Conservation (phyloP, 2,329 filamentous ascomycete genomes). For the Ophiostoma quercus region DNA sequence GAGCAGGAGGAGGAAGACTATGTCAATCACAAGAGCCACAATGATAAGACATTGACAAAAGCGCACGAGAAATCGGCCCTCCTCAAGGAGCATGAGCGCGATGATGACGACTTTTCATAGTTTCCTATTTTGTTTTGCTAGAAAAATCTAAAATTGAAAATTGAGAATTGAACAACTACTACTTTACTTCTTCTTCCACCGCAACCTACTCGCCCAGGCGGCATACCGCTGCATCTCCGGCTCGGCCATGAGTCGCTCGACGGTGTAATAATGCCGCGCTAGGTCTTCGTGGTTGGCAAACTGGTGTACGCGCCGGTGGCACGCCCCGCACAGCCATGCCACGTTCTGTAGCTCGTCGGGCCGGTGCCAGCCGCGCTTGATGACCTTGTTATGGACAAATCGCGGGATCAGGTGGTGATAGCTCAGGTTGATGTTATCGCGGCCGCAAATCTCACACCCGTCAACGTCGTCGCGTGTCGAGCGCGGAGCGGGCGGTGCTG, state of each 20-base stretch:
- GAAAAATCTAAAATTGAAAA: too few relatives aligned
- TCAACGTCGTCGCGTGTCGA: slow-evolving; percentile 48
- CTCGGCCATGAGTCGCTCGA: slow-evolving; percentile 63
- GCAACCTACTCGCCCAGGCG: slow-evolving; percentile 64
- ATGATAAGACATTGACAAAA: neutral
- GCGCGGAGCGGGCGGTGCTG: slow-evolving; percentile 59
- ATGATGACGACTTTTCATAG: neutral
- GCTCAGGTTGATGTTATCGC: slow-evolving; percentile 68
- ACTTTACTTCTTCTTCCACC: slow-evolving; percentile 60
- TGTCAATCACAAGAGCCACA: slow-evolving; percentile 14
- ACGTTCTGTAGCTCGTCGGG: slow-evolving; percentile 72
- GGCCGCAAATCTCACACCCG: slow-evolving; percentile 69
- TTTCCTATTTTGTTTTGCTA: neutral
- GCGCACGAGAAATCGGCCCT: neutral
- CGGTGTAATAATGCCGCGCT: slow-evolving; percentile 65
- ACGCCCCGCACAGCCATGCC: slow-evolving; percentile 80
- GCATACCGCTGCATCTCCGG: slow-evolving; percentile 69
- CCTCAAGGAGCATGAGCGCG: neutral
- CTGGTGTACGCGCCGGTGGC: slow-evolving; percentile 75
- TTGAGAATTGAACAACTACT: neutral
- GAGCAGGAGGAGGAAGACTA: slow-evolving; percentile 29
- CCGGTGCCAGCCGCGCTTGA: slow-evolving; percentile 74
- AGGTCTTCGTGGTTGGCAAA: slow-evolving; percentile 72
- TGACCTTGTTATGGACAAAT: slow-evolving; percentile 66
- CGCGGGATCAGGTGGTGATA: slow-evolving; percentile 87